Conservation (phyloP, 163 green algal species). For the Chloroidium sp. region DNA sequence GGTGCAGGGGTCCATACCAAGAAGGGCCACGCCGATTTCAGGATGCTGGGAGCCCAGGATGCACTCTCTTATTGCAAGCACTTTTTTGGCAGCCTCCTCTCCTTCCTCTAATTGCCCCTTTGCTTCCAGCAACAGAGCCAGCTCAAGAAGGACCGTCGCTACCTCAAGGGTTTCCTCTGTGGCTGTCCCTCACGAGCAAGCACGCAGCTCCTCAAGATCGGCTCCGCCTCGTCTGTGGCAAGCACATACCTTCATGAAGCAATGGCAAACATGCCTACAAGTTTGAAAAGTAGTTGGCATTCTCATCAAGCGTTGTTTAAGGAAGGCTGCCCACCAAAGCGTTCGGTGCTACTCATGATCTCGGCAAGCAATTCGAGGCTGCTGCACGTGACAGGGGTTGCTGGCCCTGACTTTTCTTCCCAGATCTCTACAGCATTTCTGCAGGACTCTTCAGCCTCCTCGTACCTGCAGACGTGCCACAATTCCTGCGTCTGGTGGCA, state of each 20-base stretch:
- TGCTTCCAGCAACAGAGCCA: conserved; percentile 24
- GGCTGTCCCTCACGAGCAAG: not conserved
- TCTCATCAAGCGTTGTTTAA: too few species aligned
- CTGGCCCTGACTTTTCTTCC: conserved; percentile 8
- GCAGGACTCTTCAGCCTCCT: conserved; percentile 10
- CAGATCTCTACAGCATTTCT: conserved; percentile 13
- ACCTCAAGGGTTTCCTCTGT: conserved; percentile 5
- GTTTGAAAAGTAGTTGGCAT: too few species aligned
- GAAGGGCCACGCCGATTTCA: conserved; percentile 2
- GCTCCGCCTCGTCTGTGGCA: not conserved
- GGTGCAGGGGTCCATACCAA: not conserved
- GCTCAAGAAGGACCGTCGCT: conserved; percentile 18
- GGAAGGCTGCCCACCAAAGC: too few species aligned
- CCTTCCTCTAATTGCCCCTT: conserved; percentile 16
- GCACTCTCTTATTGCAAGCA: conserved; percentile 21
- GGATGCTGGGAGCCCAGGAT: conserved; percentile 22
- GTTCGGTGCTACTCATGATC: not conserved
- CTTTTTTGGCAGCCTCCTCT: conserved; percentile 17
- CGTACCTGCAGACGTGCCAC: not conserved
- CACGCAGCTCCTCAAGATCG: not conserved
- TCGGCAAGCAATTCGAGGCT: conserved; percentile 1
- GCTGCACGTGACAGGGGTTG: conserved; percentile 8
- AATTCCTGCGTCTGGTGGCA: not conserved
- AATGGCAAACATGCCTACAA: not conserved
- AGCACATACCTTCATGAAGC: too few species aligned